These are phyloP conservation scores for Chytriomyces confervae DNA, from an alignment of 192 early-diverging fungal species.

Conservation along the genomic window DNA sequence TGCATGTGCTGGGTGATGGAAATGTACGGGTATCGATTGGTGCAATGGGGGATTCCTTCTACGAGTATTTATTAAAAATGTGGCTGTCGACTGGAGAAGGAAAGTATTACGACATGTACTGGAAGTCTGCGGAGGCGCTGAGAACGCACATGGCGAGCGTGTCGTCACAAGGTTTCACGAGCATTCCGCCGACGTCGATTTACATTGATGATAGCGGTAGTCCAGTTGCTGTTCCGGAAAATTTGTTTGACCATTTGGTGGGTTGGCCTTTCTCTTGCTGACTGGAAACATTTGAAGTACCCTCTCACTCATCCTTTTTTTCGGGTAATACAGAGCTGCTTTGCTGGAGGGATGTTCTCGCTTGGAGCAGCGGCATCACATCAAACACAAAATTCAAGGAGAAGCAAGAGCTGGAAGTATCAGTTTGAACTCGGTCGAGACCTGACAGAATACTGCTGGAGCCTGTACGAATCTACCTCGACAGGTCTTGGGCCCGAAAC, in stretches of 20 bases:
- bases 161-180: background rate
- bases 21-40: constrained; percentile 29
- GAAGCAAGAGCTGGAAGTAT: constrained; percentile 39
- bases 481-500: constrained; percentile 82
- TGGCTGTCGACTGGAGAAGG: constrained; percentile 47
- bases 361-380: constrained; percentile 54
- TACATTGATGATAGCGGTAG: background rate
- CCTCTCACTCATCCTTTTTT: background rate
- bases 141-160: background rate
- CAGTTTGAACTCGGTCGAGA: constrained; percentile 34
- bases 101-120: constrained; percentile 26
- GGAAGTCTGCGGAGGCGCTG: too few relatives aligned
- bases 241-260: constrained; percentile 11
- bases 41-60: constrained; percentile 49
- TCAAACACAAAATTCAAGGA: too few relatives aligned
- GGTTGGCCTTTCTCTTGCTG: background rate
- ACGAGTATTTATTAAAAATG: constrained; percentile 56
- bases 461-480: constrained; percentile 71
- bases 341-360: constrained; percentile 74
- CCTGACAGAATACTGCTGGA: constrained; percentile 49
- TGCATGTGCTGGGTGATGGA: background rate
- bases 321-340: constrained; percentile 55
- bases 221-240: background rate
- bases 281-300: background rate
- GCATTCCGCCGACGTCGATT: background rate